A percentile compares a stretch with the other conserved stretches of the same genome.
Conservation (phyloP, 306 rosid genomes). For the Cicer judaicum region DNA sequence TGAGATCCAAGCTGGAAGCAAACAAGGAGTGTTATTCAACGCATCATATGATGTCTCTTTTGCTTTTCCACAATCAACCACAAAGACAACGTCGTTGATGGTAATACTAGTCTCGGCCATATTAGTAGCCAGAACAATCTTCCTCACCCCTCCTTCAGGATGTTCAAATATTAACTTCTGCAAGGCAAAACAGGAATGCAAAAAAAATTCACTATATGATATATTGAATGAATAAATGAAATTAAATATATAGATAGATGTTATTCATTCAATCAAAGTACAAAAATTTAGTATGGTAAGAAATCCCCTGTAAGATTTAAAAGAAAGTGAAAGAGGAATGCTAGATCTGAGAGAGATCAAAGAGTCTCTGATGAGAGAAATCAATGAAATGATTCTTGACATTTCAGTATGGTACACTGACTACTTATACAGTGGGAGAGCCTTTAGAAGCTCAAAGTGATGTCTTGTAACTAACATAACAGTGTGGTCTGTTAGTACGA, state of each 20-base stretch:
- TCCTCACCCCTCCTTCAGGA: conserved; percentile 85
- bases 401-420: conserved; percentile 8
- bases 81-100: conserved; percentile 90
- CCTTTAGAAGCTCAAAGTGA: neutral
- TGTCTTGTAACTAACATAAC: neutral
- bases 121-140: conserved; percentile 92
- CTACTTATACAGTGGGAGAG: neutral
- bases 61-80: conserved; percentile 96
- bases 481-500: neutral
- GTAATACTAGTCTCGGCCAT: conserved; percentile 99
- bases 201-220: conserved; percentile 7
- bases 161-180: conserved; percentile 91
- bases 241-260: conserved; percentile 6
- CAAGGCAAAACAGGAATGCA: conserved; percentile 34
- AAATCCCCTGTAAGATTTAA: neutral
- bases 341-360: conserved; percentile 11
- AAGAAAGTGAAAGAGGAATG: neutral
- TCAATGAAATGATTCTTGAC: neutral
- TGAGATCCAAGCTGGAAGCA: conserved; percentile 98
- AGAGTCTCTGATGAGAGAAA: conserved; percentile 12
- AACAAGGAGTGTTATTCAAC: conserved; percentile 96
- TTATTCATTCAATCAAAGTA: conserved; percentile 20
- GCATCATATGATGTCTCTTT: conserved; percentile 99
- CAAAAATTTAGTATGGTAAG: conserved; percentile 8
- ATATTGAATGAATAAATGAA: conserved; percentile 24